Evolutionary conservation across 1,284 basidiomycete species (phyloP), one percentile per base, ranked within the genome.

Genomic region (Apiotrichum sp.): DNA sequence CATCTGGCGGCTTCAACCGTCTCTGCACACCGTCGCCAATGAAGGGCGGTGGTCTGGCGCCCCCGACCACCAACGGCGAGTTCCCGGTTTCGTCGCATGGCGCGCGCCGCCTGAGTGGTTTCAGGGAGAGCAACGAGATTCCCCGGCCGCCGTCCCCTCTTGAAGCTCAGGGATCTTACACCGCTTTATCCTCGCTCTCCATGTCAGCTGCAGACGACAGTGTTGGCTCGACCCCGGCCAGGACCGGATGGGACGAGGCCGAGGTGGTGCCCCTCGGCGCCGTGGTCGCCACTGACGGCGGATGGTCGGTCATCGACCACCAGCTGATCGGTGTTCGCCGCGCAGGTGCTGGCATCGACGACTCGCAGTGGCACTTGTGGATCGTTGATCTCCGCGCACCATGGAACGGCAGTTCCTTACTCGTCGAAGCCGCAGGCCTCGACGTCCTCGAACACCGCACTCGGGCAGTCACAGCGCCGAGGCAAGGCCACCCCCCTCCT

Each of bases 41-140:
- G 35, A 55, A 55, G 38, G 40, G 39, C 29, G 22, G 35, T 8
- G 44, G 45, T 10, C 52, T 58, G 6, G 57, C 53, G 3, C 57
- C 46, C 9, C 45, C 22, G 29, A 29, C 42, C 46, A n/a, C 29
- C 39, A 40, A 50, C 32, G 49, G 51, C 35, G 71, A 73, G 34
- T 73, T 72, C 57, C 71, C 71, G 0, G 51, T 74, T 3, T 72
- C 70, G 0, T 67, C 65, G 1, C 71, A 72, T 34, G 68, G 69
- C 3, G 61, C 64, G 8, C 61, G 70, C 3, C 59, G 68, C 33
- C 57, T 68, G 10, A 68, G 65, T 11, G 64, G 67, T 13, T 58
- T 46, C 44, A 53, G 59, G 16, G 50, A 59, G n/a, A 16, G 35
- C 35, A 13, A 13, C 3, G 53, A 56, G 32, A 32, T 45, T 45